Evolutionary conservation across 2,329 filamentous ascomycete genomes (phyloP).

Genomic region (Sporothrix phasma): DNA sequence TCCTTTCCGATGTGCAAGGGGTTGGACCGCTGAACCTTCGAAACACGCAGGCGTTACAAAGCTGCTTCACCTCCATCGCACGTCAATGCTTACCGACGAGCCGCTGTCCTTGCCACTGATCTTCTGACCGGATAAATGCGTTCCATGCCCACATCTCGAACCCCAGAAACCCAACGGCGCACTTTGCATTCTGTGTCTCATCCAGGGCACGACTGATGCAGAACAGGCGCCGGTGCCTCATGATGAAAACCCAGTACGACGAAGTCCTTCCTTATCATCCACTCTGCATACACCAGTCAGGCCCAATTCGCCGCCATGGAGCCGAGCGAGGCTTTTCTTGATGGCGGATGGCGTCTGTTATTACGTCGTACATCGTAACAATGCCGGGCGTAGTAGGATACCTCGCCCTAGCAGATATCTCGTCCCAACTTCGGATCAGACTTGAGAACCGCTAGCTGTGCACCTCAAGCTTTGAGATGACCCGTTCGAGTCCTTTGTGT

Average conservation of each 20-base stretch:
- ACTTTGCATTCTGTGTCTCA: too few species aligned
- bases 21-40: slow-evolving; percentile 15
- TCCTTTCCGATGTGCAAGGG: slow-evolving; percentile 10
- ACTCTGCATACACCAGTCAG: neutral
- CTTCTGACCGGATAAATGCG: slow-evolving; percentile 23
- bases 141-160: slow-evolving; percentile 20
- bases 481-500: too few species aligned
- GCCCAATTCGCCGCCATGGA: neutral
- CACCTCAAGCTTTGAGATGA: too few species aligned
- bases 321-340: neutral
- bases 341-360: neutral
- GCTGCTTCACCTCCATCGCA: slow-evolving; percentile 27
- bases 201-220: neutral
- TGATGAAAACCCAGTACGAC: neutral
- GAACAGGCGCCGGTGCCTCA: neutral
- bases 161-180: too few species aligned
- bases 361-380: too few species aligned
- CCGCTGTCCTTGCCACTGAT: slow-evolving; percentile 4
- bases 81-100: slow-evolving; percentile 22
- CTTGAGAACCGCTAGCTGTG: neutral
- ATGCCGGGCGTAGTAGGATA: neutral
- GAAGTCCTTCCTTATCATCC: neutral
- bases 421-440: neutral
- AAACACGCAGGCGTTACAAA: slow-evolving; percentile 28
- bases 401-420: neutral